phyloP scores from a whole-genome alignment of 2,329 filamentous ascomycete species.

The Decorospora gaudefroyi region DNA sequence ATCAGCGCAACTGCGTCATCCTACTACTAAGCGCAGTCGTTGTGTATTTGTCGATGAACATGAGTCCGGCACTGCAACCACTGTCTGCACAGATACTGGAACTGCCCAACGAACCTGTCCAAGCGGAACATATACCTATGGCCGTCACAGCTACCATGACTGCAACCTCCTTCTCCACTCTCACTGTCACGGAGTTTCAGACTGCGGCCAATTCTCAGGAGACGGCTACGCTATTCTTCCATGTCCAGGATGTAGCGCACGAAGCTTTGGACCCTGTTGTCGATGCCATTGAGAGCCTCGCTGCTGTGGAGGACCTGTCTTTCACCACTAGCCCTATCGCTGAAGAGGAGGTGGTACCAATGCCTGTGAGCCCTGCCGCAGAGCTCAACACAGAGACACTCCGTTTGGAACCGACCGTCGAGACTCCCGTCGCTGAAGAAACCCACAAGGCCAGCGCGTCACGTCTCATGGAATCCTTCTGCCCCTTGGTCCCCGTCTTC shows the following conservation, averaged over 20 bases:
- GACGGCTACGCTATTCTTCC: conserved; percentile 4
- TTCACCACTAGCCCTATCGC: background rate
- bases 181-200: conserved; percentile 33
- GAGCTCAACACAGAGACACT: background rate
- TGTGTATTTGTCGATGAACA: conserved; percentile 47
- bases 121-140: conserved; percentile 15
- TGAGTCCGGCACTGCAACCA: conserved; percentile 16
- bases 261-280: background rate
- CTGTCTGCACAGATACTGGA: conserved; percentile 10
- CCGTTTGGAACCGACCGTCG: background rate
- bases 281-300: background rate
- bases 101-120: conserved; percentile 8
- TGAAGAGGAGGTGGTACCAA: background rate
- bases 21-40: conserved; percentile 52
- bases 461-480: background rate
- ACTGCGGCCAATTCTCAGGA: conserved; percentile 8
- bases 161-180: conserved; percentile 30
- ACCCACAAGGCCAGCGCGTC: background rate
- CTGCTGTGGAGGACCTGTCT: background rate
- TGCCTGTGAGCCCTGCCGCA: background rate
- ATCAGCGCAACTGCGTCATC: conserved; percentile 59
- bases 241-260: background rate
- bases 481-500: conserved; percentile 5
- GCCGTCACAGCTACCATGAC: conserved; percentile 31
- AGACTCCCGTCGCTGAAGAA: background rate